Percentiles rank a stretch among this genome's conserved stretches.
These are phyloP conservation scores for Flaveria floridana DNA, from an alignment of 140 eudicot species.

Conservation along the genomic window DNA sequence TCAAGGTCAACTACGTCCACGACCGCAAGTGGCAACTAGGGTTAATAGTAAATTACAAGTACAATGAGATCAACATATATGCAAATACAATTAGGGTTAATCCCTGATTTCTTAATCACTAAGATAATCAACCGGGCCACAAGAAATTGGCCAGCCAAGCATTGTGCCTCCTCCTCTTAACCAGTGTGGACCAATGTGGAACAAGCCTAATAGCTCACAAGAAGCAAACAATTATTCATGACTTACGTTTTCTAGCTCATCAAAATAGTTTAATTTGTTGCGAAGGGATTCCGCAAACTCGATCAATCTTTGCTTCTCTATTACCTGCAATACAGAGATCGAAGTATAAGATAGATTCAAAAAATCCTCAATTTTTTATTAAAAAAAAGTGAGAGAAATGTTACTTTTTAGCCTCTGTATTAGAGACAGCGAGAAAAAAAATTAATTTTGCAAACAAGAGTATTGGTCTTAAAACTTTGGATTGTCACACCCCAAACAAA, in stretches of 20 bases:
- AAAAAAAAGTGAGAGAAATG: not conserved
- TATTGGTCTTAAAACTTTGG: not conserved
- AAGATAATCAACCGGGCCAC: too few relatives aligned
- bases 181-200: too few relatives aligned
- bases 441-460: not conserved
- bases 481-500: slow-evolving; percentile 1
- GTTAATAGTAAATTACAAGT: too few relatives aligned
- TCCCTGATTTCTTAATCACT: too few relatives aligned
- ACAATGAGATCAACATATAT: too few relatives aligned
- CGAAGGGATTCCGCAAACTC: slow-evolving; percentile 98
- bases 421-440: not conserved
- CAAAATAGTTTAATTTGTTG: slow-evolving; percentile 86
- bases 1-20: too few relatives aligned
- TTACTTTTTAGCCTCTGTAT: not conserved
- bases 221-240: slow-evolving; percentile 22
- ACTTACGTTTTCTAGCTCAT: slow-evolving; percentile 96
- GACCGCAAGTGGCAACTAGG: too few relatives aligned
- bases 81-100: too few relatives aligned
- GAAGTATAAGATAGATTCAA: slow-evolving; percentile 18
- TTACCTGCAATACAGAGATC: slow-evolving; percentile 50
- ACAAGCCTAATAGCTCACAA: not conserved
- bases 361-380: not conserved
- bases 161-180: too few relatives aligned
- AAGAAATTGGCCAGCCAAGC: too few relatives aligned
- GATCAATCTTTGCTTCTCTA: slow-evolving; percentile 86